These are phyloP conservation scores for Geosmithia morbida DNA, from an alignment of 2,329 filamentous ascomycete species.

Conservation along the genomic window DNA sequence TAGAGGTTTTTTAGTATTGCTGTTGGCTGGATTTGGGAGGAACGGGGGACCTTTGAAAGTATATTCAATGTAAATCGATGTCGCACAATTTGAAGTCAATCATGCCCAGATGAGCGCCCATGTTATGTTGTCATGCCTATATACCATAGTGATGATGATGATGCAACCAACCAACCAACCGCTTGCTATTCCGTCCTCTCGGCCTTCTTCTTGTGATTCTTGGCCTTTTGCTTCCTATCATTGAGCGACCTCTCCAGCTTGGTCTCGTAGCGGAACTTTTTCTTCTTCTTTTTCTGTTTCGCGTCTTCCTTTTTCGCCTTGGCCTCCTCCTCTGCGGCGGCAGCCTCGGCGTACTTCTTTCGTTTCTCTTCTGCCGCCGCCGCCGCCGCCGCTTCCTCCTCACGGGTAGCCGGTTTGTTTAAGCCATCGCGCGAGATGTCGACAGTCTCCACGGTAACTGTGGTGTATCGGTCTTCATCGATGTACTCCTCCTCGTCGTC, in stretches of 20 bases:
- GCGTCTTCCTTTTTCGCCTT: constrained; percentile 11
- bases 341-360: constrained; percentile 12
- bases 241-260: constrained; percentile 71
- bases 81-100: constrained; percentile 12
- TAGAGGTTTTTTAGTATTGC: not conserved
- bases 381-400: constrained; percentile 9
- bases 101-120: constrained; percentile 6
- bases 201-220: constrained; percentile 24
- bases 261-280: constrained; percentile 84
- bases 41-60: constrained; percentile 3
- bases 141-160: not conserved
- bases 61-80: constrained; percentile 11
- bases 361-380: constrained; percentile 11
- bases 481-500: constrained; percentile 88
- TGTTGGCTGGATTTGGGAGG: not conserved
- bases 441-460: constrained; percentile 84
- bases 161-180: too few relatives aligned
- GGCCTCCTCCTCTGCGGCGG: constrained; percentile 8
- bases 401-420: constrained; percentile 30
- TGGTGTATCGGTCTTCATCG: constrained; percentile 92
- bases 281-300: constrained; percentile 53
- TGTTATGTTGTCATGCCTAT: constrained; percentile 5
- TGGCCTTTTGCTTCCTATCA: constrained; percentile 55
- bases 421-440: constrained; percentile 64
- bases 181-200: too few relatives aligned